A percentile compares a stretch with the other conserved stretches of the same genome.
Evolutionary conservation across 768 basidiomycete species (phyloP).

Genomic region (Termitomyces sp.): DNA sequence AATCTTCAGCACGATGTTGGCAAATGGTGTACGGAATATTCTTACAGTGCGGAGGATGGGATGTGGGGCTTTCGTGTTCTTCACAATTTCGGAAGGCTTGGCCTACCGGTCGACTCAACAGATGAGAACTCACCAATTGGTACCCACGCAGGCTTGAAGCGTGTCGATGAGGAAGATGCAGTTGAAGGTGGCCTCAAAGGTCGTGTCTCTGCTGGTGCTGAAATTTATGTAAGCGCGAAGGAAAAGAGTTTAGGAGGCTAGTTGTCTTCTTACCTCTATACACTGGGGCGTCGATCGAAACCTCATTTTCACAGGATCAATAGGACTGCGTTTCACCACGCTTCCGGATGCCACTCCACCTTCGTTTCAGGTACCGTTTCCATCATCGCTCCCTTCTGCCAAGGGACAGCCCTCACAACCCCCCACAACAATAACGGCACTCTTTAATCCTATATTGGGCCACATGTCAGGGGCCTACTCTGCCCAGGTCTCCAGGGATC

Average conservation of each 20-base stretch:
- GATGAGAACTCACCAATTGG: slow-evolving; percentile 23
- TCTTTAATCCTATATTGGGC: slow-evolving; percentile 95
- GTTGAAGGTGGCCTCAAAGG: slow-evolving; percentile 90
- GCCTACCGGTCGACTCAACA: slow-evolving; percentile 25
- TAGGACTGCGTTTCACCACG: slow-evolving; percentile 92
- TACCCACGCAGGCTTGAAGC: slow-evolving; percentile 42
- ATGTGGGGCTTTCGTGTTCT: slow-evolving; percentile 89
- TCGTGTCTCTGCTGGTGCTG: slow-evolving; percentile 86
- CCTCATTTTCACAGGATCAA: slow-evolving; percentile 57
- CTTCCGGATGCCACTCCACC: slow-evolving; percentile 73
- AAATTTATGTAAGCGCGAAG: slow-evolving; percentile 89
- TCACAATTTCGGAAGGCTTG: slow-evolving; percentile 85
- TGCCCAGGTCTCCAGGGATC: slow-evolving; percentile 78
- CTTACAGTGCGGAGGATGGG: slow-evolving; percentile 88
- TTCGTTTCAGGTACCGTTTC: slow-evolving; percentile 45
- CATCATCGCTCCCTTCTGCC: slow-evolving; percentile 27
- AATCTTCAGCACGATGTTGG: slow-evolving; percentile 90
- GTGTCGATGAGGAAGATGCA: slow-evolving; percentile 94
- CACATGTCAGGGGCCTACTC: slow-evolving; percentile 91
- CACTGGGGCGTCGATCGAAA: not conserved
- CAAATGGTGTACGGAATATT: slow-evolving; percentile 90
- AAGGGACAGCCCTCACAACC: slow-evolving; percentile 56
- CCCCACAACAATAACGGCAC: slow-evolving; percentile 89
- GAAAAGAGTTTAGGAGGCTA: slow-evolving; percentile 89
- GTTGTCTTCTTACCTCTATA: slow-evolving; percentile 18